These are phyloP conservation scores for Eucalyptus rudis DNA, from an alignment of 345 rosid species.

Conservation along the genomic window DNA sequence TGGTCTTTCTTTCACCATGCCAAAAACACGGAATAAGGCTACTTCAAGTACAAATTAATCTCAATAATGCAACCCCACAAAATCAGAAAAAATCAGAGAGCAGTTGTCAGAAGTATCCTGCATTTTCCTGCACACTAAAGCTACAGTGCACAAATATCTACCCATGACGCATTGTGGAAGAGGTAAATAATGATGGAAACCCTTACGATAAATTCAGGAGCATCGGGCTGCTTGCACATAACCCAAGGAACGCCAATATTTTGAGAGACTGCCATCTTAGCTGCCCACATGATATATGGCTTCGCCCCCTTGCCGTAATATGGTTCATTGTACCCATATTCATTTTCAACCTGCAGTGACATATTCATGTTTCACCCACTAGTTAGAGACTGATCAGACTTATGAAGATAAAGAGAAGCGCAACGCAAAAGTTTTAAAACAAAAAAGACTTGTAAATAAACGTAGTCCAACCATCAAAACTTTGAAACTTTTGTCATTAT, in stretches of 20 bases:
- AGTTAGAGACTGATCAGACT: not conserved
- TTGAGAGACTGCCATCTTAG: conserved; percentile 84
- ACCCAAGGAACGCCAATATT: conserved; percentile 91
- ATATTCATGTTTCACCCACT: not conserved
- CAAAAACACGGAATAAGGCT: not conserved
- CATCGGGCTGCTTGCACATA: conserved; percentile 82
- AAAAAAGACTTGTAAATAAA: not conserved
- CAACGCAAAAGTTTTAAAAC: not conserved
- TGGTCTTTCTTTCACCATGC: not conserved
- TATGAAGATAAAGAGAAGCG: not conserved
- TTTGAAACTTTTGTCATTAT: not conserved
- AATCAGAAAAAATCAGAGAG: not conserved
- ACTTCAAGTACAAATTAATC: not conserved
- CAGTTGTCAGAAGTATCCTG: not conserved
- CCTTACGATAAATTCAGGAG: conserved; percentile 71
- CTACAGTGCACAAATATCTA: not conserved
- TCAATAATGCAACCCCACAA: not conserved
- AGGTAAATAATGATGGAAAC: not conserved
- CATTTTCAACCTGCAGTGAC: conserved; percentile 74
- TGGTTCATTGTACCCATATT: conserved; percentile 57
- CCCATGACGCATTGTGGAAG: not conserved
- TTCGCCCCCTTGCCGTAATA: conserved; percentile 69
- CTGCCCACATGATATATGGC: conserved; percentile 74
- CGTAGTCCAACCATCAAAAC: not conserved
- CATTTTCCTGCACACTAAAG: not conserved